Percentiles rank a stretch among this genome's conserved stretches.
phyloP scores from a whole-genome alignment of 2,329 filamentous ascomycete species.

The Arthroderma uncinatum region DNA sequence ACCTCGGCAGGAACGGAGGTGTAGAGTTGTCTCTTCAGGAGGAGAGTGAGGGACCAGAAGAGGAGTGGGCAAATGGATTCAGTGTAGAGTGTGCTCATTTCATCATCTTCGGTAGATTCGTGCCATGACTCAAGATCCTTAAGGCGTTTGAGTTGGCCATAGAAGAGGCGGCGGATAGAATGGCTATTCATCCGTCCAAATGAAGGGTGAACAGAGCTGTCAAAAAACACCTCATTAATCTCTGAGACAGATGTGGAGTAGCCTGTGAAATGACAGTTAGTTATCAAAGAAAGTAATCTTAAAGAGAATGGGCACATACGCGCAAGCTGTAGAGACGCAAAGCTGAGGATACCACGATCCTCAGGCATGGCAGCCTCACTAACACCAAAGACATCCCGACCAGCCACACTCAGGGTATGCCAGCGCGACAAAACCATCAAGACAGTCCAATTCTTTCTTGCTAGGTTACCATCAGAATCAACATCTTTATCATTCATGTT shows the following conservation, averaged over 20 bases:
- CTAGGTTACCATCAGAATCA: conserved; percentile 33
- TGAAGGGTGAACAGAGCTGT: conserved; percentile 24
- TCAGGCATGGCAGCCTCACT: conserved; percentile 31
- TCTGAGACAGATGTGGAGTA: conserved; percentile 31
- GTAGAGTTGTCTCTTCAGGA: conserved; percentile 35
- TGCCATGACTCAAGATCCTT: conserved; percentile 27
- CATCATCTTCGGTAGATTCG: conserved; percentile 20
- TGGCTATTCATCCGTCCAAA: conserved; percentile 28
- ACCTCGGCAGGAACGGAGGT: conserved; percentile 34
- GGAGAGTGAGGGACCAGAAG: conserved; percentile 33
- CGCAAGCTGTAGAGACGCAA: conserved; percentile 27
- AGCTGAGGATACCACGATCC: conserved; percentile 30
- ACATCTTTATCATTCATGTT: conserved; percentile 25
- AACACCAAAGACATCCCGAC: conserved; percentile 28
- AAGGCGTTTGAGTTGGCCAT: conserved; percentile 30
- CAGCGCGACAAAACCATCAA: conserved; percentile 32
- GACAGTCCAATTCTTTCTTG: conserved; percentile 32
- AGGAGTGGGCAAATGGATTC: conserved; percentile 32
- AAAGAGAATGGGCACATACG: conserved; percentile 23
- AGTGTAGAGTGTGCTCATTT: conserved; percentile 20
- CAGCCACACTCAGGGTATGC: conserved; percentile 33
- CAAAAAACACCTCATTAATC: conserved; percentile 24
- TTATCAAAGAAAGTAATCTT: neutral
- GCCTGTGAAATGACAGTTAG: conserved; percentile 12
- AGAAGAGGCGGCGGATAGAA: conserved; percentile 28